phyloP scores from a whole-genome alignment of 441 rosid genomes.

The Francoa sonchifolia region DNA sequence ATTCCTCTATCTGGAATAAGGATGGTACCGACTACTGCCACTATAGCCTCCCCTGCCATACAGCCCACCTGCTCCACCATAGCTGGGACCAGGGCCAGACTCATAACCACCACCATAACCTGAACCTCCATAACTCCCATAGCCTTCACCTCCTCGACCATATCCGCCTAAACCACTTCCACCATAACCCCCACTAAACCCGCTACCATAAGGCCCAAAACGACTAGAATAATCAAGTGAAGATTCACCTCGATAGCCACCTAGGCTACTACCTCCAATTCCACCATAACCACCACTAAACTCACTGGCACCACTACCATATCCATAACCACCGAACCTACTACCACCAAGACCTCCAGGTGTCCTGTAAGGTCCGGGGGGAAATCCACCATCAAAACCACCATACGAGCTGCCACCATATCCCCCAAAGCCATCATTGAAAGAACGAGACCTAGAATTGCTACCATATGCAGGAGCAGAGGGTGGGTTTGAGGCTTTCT shows the following conservation, averaged over 20 bases:
- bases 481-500: slow-evolving; percentile 89
- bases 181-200: slow-evolving; percentile 63
- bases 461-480: slow-evolving; percentile 67
- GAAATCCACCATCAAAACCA: slow-evolving; percentile 71
- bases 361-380: slow-evolving; percentile 68
- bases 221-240: slow-evolving; percentile 88
- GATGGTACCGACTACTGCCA: slow-evolving; percentile 91
- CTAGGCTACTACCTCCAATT: slow-evolving; percentile 54
- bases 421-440: slow-evolving; percentile 57
- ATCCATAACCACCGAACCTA: slow-evolving; percentile 64
- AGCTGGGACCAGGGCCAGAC: slow-evolving; percentile 61
- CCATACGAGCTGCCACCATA: slow-evolving; percentile 53
- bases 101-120: slow-evolving; percentile 67
- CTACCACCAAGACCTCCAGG: slow-evolving; percentile 56
- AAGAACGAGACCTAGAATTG: slow-evolving; percentile 78
- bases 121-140: slow-evolving; percentile 42
- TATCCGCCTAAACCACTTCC: slow-evolving; percentile 59
- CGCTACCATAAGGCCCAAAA: slow-evolving; percentile 62
- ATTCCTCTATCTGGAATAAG: slow-evolving; percentile 69
- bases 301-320: slow-evolving; percentile 49
- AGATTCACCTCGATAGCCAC: slow-evolving; percentile 71
- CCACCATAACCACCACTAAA: slow-evolving; percentile 55
- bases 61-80: slow-evolving; percentile 62
- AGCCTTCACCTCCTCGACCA: slow-evolving; percentile 59
- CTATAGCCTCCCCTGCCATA: slow-evolving; percentile 84